phyloP scores from a whole-genome alignment of 2,329 filamentous ascomycete genomes.

The Meredithiella fracta region DNA sequence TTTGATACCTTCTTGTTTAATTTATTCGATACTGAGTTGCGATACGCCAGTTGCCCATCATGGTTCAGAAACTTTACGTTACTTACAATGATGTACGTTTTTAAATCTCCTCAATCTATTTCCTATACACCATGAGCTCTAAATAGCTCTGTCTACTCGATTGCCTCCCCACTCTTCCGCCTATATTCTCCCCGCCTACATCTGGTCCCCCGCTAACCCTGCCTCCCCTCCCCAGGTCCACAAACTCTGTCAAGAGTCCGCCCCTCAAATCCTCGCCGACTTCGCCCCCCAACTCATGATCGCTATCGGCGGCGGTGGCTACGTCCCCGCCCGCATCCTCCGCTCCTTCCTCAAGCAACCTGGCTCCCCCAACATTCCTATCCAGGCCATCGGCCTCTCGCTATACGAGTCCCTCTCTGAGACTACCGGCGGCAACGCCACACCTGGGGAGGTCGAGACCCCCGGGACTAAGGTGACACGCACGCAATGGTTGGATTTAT shows the following conservation, averaged over 20 bases:
- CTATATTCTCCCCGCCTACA: no score
- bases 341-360: constrained; percentile 91
- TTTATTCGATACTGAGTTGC: not conserved
- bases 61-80: constrained; percentile 76
- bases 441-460: constrained; percentile 40
- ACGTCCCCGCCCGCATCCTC: constrained; percentile 90
- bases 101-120: not conserved
- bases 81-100: constrained; percentile 74
- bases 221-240: constrained; percentile 50
- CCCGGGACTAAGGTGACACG: constrained; percentile 89
- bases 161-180: no score
- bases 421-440: constrained; percentile 32
- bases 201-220: not conserved
- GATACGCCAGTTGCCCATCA: constrained; percentile 28
- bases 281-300: constrained; percentile 95
- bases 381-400: constrained; percentile 95
- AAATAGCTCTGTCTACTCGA: no score
- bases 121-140: no score
- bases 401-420: constrained; percentile 71
- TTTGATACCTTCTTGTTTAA: constrained; percentile 1
- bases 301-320: constrained; percentile 92
- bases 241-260: constrained; percentile 85
- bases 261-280: constrained; percentile 61
- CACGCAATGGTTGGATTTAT: constrained; percentile 94
- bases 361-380: constrained; percentile 84